These are phyloP conservation scores for Brassica cretica DNA, from an alignment of 345 rosid genomes.

Conservation along the genomic window DNA sequence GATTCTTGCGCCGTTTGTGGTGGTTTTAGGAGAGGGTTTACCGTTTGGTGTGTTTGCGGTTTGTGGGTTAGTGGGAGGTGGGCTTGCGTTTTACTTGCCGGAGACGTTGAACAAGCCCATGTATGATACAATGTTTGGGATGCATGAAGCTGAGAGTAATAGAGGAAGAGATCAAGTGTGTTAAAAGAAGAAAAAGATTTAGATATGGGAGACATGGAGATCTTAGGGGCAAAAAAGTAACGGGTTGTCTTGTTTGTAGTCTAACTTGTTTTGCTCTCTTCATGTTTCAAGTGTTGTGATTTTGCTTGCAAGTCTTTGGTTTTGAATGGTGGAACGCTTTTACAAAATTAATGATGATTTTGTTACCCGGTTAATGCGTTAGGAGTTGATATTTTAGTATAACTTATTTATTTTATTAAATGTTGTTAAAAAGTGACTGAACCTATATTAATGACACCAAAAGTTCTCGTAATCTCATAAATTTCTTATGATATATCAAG, in stretches of 20 bases:
- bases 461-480: background rate
- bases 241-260: conserved; percentile 12
- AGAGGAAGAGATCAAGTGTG: conserved; percentile 35
- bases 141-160: conserved; percentile 60
- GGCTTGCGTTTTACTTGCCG: conserved; percentile 76
- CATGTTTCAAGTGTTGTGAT: conserved; percentile 5
- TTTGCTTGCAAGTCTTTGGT: conserved; percentile 6
- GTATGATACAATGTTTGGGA: conserved; percentile 82
- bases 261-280: conserved; percentile 12
- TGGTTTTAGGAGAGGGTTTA: conserved; percentile 63
- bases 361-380: background rate
- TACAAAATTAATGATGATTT: background rate
- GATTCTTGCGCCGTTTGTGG: conserved; percentile 82
- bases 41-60: conserved; percentile 73
- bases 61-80: conserved; percentile 69
- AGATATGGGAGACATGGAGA: background rate
- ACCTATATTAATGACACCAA: background rate
- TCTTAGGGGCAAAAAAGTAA: background rate
- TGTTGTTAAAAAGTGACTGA: background rate
- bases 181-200: background rate
- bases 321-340: conserved; percentile 4
- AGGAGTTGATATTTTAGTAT: background rate
- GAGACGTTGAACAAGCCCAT: conserved; percentile 81
- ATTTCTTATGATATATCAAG: background rate
- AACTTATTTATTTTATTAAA: no score